Percentiles rank a stretch among this genome's conserved stretches.
phyloP scores from a whole-genome alignment of 257 asterid species.

The Gynochthodes officinalis region DNA sequence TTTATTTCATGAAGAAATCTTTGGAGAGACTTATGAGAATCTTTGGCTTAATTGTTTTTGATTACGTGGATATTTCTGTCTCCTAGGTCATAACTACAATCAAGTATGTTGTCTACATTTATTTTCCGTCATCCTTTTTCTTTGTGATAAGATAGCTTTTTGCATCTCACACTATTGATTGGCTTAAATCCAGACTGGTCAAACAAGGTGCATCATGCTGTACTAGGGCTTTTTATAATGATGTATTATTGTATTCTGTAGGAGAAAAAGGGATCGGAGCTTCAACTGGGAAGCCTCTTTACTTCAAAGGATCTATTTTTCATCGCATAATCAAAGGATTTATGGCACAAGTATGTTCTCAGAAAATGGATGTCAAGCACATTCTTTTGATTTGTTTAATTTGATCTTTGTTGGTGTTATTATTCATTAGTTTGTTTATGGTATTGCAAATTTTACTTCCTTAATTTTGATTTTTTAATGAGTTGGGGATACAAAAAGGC shows the following conservation, averaged over 20 bases:
- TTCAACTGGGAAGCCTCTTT: slow-evolving; percentile 83
- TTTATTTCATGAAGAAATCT: neutral
- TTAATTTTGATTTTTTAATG: neutral
- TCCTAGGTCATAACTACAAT: neutral
- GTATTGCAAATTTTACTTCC: neutral
- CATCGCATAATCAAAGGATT: slow-evolving; percentile 95
- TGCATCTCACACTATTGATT: neutral
- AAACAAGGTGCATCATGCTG: neutral
- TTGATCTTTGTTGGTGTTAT: neutral
- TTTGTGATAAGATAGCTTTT: neutral
- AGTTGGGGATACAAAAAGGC: neutral
- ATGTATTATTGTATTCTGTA: slow-evolving; percentile 30
- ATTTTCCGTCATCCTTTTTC: neutral
- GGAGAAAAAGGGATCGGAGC: slow-evolving; percentile 92
- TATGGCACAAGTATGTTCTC: slow-evolving; percentile 85
- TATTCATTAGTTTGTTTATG: neutral
- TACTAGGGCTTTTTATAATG: neutral
- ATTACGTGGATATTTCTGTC: neutral
- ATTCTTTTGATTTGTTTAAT: neutral
- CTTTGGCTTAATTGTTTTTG: neutral
- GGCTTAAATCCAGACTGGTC: neutral
- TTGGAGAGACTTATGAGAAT: neutral
- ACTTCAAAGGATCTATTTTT: slow-evolving; percentile 82
- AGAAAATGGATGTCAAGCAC: neutral
- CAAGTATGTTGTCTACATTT: neutral